These are phyloP conservation scores for Leucocoprinus sp. DNA, from an alignment of 768 basidiomycete species.

Conservation along the genomic window DNA sequence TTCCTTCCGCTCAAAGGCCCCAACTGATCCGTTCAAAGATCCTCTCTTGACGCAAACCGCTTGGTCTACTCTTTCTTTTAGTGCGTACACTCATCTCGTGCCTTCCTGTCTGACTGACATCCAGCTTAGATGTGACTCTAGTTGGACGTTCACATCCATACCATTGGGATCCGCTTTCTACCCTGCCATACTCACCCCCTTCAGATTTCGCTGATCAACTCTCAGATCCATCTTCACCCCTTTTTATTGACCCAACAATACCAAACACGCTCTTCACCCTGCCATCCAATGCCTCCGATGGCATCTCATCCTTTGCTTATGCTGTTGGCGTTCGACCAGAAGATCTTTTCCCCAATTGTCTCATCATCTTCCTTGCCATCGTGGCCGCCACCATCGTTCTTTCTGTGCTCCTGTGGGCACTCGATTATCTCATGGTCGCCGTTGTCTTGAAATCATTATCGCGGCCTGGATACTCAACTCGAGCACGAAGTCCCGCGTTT, in stretches of 20 bases:
- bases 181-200: slow-evolving; percentile 53
- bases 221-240: slow-evolving; percentile 56
- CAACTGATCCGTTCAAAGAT: slow-evolving; percentile 39
- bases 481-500: slow-evolving; percentile 31
- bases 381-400: slow-evolving; percentile 62
- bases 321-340: slow-evolving; percentile 74
- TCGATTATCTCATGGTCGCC: slow-evolving; percentile 43
- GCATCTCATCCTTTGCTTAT: slow-evolving; percentile 79
- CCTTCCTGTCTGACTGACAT: slow-evolving; percentile 2
- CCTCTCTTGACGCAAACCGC: slow-evolving; percentile 84
- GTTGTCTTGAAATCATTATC: slow-evolving; percentile 13
- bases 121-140: slow-evolving; percentile 61
- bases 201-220: slow-evolving; percentile 69
- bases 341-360: slow-evolving; percentile 76
- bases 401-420: slow-evolving; percentile 62
- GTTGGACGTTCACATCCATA: slow-evolving; percentile 35
- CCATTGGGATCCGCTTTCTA: slow-evolving; percentile 64
- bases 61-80: slow-evolving; percentile 79
- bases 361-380: slow-evolving; percentile 78
- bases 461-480: slow-evolving; percentile 16
- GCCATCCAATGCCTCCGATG: slow-evolving; percentile 49
- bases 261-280: slow-evolving; percentile 73
- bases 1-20: slow-evolving; percentile 5
- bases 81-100: slow-evolving; percentile 27
- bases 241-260: slow-evolving; percentile 63